Base-by-base conservation (phyloP, 768 basidiomycete genomes). In the Trametes sanguinea region DNA sequence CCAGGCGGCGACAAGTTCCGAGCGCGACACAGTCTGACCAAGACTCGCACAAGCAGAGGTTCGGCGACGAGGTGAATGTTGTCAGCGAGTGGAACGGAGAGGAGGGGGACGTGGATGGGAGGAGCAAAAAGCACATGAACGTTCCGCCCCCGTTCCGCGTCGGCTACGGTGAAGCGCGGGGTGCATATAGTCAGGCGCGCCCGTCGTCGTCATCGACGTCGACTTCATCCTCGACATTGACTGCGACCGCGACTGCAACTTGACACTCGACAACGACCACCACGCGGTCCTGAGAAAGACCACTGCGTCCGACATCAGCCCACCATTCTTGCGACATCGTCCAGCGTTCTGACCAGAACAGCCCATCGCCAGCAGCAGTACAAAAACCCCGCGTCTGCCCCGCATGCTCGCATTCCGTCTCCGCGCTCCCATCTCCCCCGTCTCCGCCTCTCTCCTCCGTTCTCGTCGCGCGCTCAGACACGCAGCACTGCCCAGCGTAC, bases 401-500 rank as follows among this genome's bases (percentile, higher is more conserved):
- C 48, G 17, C 50, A 59, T 59, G 57, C 39, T 47, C 46, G 17
- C 51, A 45, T n/a, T 56, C 13, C 53, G 54, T 32, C 51, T 60
- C 51, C 63, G 54, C 32, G 27, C 40, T 33, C 50, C 63, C 48
- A 48, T 60, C 54, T 45, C 63, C 48, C 37, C 62, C 40, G 17
- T 56, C 39, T 27, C 59, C 39, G 32, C 63, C 27, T 51, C 63
- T 29, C n/a, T 51, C 39, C 59, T 60, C 30, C 63, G 63, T 50
- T 52, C 27, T 35, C 33, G 30, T 11, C 63, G 63, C 54, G 50
- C 63, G 9, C 33, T 60, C 54, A 45, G 43, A 45, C 53, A 60
- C 16, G 32, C 59, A 6, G 32, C 32, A 30, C 48, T 30, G 35
- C 62, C 67, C 30, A 56, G 62, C 32, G 52, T 68, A 6, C 67